Percentiles rank a stretch among this genome's conserved stretches.
Conservation (phyloP, 108 stramenopile genomes). For the Nannochloropsis granulata region DNA sequence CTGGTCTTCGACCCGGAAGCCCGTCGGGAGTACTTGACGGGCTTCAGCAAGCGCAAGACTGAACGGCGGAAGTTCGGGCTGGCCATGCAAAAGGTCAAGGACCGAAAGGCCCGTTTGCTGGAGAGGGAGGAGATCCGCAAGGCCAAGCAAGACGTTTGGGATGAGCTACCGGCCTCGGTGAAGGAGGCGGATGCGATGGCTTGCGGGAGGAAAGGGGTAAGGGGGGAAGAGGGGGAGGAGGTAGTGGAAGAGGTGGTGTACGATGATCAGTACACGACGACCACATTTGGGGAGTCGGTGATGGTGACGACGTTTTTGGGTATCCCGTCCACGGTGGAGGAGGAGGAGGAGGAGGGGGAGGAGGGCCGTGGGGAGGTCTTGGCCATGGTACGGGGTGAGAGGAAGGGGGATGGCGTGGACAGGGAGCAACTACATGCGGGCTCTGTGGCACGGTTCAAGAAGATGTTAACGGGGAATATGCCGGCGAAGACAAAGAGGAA, state of each 20-base stretch:
- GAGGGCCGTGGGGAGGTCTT: not conserved
- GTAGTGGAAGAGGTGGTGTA: not conserved
- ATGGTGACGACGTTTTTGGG: constrained; percentile 17
- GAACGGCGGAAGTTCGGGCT: constrained; percentile 31
- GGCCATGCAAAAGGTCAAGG: constrained; percentile 34
- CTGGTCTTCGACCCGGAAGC: not conserved
- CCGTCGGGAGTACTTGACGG: constrained; percentile 20
- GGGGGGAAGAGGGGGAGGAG: too few relatives aligned
- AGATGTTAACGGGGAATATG: constrained; percentile 21
- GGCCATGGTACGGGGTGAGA: not conserved
- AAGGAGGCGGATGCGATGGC: constrained; percentile 7
- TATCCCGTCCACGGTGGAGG: constrained; percentile 18
- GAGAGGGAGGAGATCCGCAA: constrained; percentile 24
- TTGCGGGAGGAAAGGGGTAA: not conserved
- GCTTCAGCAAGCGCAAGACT: constrained; percentile 28
- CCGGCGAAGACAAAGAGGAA: constrained; percentile 15
- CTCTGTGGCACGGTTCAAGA: constrained; percentile 15
- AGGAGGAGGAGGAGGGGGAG: not conserved
- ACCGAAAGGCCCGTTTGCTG: constrained; percentile 28
- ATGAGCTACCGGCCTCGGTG: constrained; percentile 2
- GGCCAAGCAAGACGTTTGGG: not conserved
- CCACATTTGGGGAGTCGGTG: constrained; percentile 22
- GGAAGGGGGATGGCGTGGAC: not conserved
- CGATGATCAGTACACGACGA: not conserved
- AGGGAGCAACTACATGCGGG: not conserved